Evolutionary conservation across 2,329 filamentous ascomycete species (phyloP).

Genomic region (Nakataea oryzae): DNA sequence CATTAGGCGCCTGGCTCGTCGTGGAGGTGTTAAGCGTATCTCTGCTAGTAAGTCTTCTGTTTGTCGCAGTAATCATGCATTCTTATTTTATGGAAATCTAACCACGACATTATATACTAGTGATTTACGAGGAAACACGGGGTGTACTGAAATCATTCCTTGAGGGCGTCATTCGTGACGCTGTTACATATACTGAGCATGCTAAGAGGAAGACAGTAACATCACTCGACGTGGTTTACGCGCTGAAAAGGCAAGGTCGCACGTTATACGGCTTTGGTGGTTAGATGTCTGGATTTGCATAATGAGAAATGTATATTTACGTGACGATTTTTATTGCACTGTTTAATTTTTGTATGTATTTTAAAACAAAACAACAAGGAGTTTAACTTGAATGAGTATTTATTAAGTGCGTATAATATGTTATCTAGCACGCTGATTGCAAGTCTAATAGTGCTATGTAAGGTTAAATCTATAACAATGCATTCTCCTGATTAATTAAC

Average conservation of each 20-base stretch:
- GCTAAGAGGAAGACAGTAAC: conserved; percentile 75
- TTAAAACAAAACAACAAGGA: too few species aligned
- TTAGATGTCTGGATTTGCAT: conserved; percentile 35
- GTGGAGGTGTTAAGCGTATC: conserved; percentile 99
- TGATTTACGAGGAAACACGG: conserved; percentile 73
- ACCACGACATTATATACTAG: conserved; percentile 19
- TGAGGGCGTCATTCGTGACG: conserved; percentile 65
- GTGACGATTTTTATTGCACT: background rate
- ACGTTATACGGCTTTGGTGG: conserved; percentile 86
- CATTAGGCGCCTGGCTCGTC: conserved; percentile 94
- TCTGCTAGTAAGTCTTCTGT: conserved; percentile 62
- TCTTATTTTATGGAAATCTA: too few species aligned
- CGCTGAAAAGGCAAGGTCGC: conserved; percentile 58
- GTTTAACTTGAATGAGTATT: too few species aligned
- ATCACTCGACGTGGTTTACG: conserved; percentile 57
- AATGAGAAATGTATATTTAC: background rate
- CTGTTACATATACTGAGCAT: conserved; percentile 70
- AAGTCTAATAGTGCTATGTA: too few species aligned
- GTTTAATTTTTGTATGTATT: too few species aligned
- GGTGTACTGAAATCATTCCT: conserved; percentile 72
- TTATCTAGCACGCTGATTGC: too few species aligned
- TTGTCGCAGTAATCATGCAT: background rate
- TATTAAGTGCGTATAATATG: too few species aligned
- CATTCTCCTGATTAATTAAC: too few species aligned
- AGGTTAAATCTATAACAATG: too few species aligned